Base-by-base conservation (phyloP, 768 basidiomycete species). In the Mycena olivaceomarginata region DNA sequence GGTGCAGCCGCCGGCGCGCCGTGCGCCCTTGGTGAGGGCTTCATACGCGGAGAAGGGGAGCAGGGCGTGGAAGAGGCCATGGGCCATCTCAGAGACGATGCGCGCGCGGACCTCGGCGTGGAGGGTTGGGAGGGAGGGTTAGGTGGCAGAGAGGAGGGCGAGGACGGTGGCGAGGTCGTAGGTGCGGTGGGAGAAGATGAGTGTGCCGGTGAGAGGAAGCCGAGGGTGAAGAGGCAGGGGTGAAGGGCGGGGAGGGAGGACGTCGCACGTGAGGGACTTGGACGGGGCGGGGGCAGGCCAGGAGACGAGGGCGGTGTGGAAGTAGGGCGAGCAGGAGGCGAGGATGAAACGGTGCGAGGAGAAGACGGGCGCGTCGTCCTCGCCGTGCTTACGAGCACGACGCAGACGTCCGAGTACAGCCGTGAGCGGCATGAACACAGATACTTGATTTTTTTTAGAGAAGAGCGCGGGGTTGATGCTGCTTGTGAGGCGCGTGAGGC, bases 401-500 rank as follows among this genome's bases (percentile, higher is more conserved):
- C 93, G 68, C 94, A 92, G 31, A 98, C 92, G 84, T 99, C 98
- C 2, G 97, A 96, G 83, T 97, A 99, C 20, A 99, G 92, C 65
- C 97, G 93, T 15, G 95, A 96, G 43, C 98, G 88, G 99, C 97
- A 97, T 98, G 88, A 94, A 98, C 99, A 99, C 2, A 99, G 91
- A 83, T 97, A 98, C 84, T 98, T 97, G 48, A 99, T 91, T 82
- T 98, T 95, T 64, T 97, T 95, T n/a, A 25, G 94, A 90, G 85
- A 99, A 98, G 46, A 99, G 89, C 15, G 93, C 90, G 0, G 96
- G 93, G 76, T 94, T 96, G 72, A 93, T 94, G 57, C 89, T 87
- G 9, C 94, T 92, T 22, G 90, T 89, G 11, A 97, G 85, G 22
- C 94, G 92, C 59, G 96, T 88, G 20, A 94, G 77, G 6, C 87